Percentiles rank a stretch among this genome's conserved stretches.
phyloP scores from a whole-genome alignment of 768 basidiomycete genomes.

The Mycena filopes region DNA sequence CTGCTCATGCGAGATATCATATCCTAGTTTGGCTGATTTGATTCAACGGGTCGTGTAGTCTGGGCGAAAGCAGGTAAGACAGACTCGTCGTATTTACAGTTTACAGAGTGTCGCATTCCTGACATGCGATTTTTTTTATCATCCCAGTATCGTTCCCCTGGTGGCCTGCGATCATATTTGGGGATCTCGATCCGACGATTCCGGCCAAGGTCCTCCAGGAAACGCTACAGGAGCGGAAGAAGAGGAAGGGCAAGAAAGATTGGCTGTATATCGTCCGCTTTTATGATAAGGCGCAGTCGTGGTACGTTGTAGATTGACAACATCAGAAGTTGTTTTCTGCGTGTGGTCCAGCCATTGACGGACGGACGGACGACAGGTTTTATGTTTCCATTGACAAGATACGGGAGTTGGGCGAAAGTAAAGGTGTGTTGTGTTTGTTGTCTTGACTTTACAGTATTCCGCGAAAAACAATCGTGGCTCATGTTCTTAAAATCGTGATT shows the following conservation, averaged over 20 bases:
- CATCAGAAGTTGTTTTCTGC: too few relatives aligned
- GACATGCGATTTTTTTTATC: too few relatives aligned
- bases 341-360: too few relatives aligned
- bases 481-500: too few relatives aligned
- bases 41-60: slow-evolving; percentile 59
- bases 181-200: slow-evolving; percentile 67
- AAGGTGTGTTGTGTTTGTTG: slow-evolving; percentile 72
- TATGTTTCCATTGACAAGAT: slow-evolving; percentile 67
- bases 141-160: slow-evolving; percentile 77
- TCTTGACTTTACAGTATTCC: too few relatives aligned
- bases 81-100: slow-evolving; percentile 25
- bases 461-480: too few relatives aligned
- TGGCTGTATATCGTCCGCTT: slow-evolving; percentile 79
- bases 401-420: slow-evolving; percentile 74
- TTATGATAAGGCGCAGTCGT: slow-evolving; percentile 74
- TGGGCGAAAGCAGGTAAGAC: slow-evolving; percentile 87
- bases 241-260: slow-evolving; percentile 51
- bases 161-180: slow-evolving; percentile 87
- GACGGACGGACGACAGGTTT: slow-evolving; percentile 62
- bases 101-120: too few relatives aligned
- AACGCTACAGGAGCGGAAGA: slow-evolving; percentile 38
- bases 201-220: slow-evolving; percentile 53
- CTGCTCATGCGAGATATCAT: too few relatives aligned
- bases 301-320: too few relatives aligned
- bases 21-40: slow-evolving; percentile 4